Conservation (phyloP, 345 rosid species). For the Psidium friedrichsthalianum region DNA sequence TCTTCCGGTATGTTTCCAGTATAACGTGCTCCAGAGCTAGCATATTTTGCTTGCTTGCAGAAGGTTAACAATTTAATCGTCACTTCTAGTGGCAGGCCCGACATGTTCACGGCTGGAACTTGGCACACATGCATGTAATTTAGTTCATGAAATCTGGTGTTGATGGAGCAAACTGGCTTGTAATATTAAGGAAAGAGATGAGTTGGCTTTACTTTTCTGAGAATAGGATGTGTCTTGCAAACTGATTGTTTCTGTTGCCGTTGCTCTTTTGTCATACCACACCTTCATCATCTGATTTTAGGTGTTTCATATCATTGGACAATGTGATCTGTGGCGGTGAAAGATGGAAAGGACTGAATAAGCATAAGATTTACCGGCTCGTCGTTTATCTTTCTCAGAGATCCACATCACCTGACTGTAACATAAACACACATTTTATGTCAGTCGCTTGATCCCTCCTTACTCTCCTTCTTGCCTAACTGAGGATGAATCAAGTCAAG, state of each 20-base stretch:
- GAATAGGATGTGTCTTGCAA: background rate
- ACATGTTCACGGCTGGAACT: background rate
- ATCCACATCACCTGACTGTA: background rate
- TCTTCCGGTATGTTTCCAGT: constrained; percentile 62
- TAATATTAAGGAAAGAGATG: background rate
- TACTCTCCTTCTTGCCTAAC: background rate
- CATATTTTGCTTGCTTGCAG: background rate
- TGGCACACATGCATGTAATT: background rate
- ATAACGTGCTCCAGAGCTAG: background rate
- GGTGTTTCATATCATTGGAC: background rate
- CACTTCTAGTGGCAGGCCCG: background rate
- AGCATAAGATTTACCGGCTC: background rate
- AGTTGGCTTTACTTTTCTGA: background rate
- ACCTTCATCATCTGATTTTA: background rate
- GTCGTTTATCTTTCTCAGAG: background rate
- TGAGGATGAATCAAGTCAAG: background rate
- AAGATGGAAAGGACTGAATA: background rate
- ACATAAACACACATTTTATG: background rate
- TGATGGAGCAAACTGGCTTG: background rate
- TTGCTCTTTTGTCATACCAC: background rate
- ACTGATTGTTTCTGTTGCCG: background rate
- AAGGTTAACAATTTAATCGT: background rate
- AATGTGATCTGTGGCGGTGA: background rate
- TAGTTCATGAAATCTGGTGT: background rate
- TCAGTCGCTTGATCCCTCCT: background rate